These are phyloP conservation scores for Sarocladiaceae sp. DNA, from an alignment of 2,329 filamentous ascomycete species.

Conservation along the genomic window DNA sequence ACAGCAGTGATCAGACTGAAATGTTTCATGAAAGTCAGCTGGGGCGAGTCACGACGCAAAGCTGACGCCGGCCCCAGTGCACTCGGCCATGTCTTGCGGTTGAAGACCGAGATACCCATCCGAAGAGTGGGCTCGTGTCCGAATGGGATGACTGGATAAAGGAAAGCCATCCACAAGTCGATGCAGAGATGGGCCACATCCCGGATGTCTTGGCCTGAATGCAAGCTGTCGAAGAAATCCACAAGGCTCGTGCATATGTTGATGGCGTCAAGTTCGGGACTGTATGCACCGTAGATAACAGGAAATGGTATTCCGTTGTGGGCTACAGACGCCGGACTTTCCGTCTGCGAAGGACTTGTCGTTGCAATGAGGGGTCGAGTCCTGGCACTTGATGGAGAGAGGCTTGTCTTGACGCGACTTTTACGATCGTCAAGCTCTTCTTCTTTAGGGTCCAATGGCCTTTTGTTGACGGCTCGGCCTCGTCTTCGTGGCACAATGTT, in stretches of 20 bases:
- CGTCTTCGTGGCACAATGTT: conserved; percentile 4
- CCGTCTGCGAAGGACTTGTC: not conserved
- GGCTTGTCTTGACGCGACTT: not conserved
- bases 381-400: not conserved
- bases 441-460: not conserved
- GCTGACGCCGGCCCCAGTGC: not conserved
- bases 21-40: conserved; percentile 1
- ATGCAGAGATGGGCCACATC: conserved; percentile 9
- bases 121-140: conserved; percentile 11
- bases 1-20: conserved; percentile 11
- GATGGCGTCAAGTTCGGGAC: not conserved
- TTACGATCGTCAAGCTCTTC: not conserved
- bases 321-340: not conserved
- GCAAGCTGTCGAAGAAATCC: not conserved
- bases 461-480: conserved; percentile 2
- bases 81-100: not conserved
- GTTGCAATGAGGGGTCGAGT: not conserved
- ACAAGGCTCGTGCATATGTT: conserved; percentile 1
- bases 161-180: conserved; percentile 12
- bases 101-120: not conserved
- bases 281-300: not conserved
- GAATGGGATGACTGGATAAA: conserved; percentile 11
- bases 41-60: not conserved
- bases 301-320: not conserved
- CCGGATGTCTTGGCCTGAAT: not conserved